Evolutionary conservation across 169 alveolate species (phyloP), one percentile per base, ranked within the genome.

Genomic region (Eimeria mitis): DNA sequence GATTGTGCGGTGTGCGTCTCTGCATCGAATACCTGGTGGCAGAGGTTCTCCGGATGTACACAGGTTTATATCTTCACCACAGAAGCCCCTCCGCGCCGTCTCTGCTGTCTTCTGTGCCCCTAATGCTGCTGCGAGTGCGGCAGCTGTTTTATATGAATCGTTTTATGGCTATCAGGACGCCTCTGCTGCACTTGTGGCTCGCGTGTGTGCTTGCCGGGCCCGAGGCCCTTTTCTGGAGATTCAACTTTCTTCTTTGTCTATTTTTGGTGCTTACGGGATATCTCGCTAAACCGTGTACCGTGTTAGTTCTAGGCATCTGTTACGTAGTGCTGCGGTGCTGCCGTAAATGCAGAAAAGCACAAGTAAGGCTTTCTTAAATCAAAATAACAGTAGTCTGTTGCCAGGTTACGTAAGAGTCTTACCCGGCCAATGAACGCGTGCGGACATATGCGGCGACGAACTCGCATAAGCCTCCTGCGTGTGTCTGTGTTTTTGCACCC

Each of bases 101-200:
- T 68, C 76, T 68, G 65, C 44, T 68, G 44, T 68, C 76, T 68
- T 68, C 47, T n/a, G 76, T 68, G 85, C 85, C 85, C 85, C 31
- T 37, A 75, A 61, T 75, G 85, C 61, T 75, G 85, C 85, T 42
- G 61, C 56, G 44, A 75, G 34, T 40, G 85, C 85, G 34, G 85
- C 85, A 75, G 85, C 85, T 9, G 85, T 75, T 75, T 75, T 75
- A 75, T 75, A 28, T 42, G 52, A 42, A 42, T 75, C 85, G 85
- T 75, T 75, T 75, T 75, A 21, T 75, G 85, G 85, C 34, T 37
- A 40, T 54, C 49, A 2, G 34, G 5, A 21, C 85, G 85, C 85
- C 85, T 75, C 85, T 44, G 85, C 85, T 75, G 85, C 59, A 25
- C 59, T 44, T 42, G 85, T 75, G 61, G 85, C 85, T 44, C 59